These are phyloP conservation scores for Dictyophora rubrovolvata DNA, from an alignment of 768 basidiomycete species.

Conservation along the genomic window DNA sequence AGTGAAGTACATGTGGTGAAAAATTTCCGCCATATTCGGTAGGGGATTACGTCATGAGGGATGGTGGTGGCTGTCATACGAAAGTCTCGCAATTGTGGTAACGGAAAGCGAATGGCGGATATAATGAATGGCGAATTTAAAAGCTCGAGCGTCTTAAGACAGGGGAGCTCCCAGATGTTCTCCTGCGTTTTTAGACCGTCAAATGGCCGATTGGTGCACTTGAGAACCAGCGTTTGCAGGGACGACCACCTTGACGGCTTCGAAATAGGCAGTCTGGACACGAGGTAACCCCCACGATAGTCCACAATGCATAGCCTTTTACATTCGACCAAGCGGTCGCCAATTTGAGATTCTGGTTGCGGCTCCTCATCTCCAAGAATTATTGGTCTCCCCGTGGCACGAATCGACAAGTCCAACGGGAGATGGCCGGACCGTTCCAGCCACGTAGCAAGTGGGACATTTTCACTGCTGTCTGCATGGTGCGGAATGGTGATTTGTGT, in stretches of 20 bases:
- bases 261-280: background rate
- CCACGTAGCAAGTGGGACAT: background rate
- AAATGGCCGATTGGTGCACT: background rate
- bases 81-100: background rate
- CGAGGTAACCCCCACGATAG: background rate
- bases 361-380: background rate
- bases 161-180: background rate
- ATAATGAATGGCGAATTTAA: background rate
- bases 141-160: background rate
- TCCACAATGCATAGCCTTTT: background rate
- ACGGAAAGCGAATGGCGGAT: background rate
- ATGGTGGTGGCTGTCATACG: background rate
- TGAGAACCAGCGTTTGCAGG: background rate
- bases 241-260: background rate
- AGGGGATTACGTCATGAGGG: background rate
- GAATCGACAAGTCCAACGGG: background rate
- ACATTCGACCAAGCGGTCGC: background rate
- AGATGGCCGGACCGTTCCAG: background rate
- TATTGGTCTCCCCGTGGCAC: background rate
- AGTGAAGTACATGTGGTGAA: background rate
- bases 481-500: background rate
- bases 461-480: background rate
- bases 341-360: background rate
- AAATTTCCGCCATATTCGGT: background rate
- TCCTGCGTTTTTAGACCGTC: background rate